Evolutionary conservation across 805 yeast genomes (phyloP).

Genomic region (Candida cerambycidarum): DNA sequence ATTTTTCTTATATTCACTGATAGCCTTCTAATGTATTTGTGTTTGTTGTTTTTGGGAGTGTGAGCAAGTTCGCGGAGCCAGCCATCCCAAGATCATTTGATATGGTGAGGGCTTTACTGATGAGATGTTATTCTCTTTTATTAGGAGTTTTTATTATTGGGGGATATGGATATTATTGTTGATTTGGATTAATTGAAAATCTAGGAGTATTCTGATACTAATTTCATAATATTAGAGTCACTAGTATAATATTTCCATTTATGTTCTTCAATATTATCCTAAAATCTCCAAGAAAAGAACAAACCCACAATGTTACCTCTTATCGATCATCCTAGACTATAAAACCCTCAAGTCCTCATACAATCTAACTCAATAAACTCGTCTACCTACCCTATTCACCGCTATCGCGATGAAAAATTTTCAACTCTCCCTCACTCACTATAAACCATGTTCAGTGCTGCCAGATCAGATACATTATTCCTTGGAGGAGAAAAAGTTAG

Average conservation of each 20-base stretch:
- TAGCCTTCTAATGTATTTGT: background rate
- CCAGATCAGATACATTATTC: slow-evolving; percentile 90
- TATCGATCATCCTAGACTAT: too few species aligned
- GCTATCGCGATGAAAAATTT: slow-evolving; percentile 8
- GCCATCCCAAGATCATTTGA: background rate
- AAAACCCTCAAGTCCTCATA: background rate
- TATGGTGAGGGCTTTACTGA: too few species aligned
- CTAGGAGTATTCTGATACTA: background rate
- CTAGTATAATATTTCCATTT: background rate
- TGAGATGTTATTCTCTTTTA: too few species aligned
- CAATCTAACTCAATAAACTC: background rate
- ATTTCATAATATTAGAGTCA: background rate
- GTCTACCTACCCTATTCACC: background rate
- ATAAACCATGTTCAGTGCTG: slow-evolving; percentile 64
- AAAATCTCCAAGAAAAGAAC: too few species aligned
- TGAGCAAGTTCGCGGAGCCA: slow-evolving; percentile 1
- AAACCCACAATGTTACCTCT: too few species aligned
- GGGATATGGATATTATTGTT: background rate
- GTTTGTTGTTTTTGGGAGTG: background rate
- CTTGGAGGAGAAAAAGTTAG: slow-evolving; percentile 94
- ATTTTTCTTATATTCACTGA: background rate
- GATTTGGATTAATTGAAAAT: background rate
- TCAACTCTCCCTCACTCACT: slow-evolving; percentile 1
- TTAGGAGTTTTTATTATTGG: background rate
- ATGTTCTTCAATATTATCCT: background rate